These are phyloP conservation scores for Suhomyces kunorum DNA, from an alignment of 1,139 yeast species.

Conservation along the genomic window DNA sequence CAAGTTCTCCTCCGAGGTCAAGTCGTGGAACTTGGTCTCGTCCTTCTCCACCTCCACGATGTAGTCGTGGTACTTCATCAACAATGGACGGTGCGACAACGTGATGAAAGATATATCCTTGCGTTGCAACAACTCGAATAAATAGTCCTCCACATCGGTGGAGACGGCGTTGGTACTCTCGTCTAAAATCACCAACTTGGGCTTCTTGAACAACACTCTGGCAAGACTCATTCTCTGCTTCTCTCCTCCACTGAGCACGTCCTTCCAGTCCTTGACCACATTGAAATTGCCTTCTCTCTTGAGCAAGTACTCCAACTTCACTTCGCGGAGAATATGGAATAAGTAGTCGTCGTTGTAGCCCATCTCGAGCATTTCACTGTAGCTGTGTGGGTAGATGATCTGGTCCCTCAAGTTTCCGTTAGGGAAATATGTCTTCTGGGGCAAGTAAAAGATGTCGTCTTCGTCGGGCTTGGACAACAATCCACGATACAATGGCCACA, in stretches of 20 bases:
- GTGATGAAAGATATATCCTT: conserved; percentile 80
- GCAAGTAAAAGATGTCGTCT: conserved; percentile 70
- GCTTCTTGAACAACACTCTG: conserved; percentile 76
- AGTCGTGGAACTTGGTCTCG: conserved; percentile 41
- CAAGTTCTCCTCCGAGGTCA: conserved; percentile 62
- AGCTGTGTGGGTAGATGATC: conserved; percentile 79
- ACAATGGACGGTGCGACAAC: conserved; percentile 80
- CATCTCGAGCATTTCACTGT: conserved; percentile 72
- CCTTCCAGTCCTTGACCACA: conserved; percentile 79
- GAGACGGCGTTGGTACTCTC: conserved; percentile 94
- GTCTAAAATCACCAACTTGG: conserved; percentile 81
- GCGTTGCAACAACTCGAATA: conserved; percentile 73
- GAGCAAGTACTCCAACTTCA: conserved; percentile 76
- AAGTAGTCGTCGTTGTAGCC: conserved; percentile 74
- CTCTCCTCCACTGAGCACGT: conserved; percentile 92
- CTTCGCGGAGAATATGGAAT: conserved; percentile 68
- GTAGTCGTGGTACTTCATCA: conserved; percentile 81
- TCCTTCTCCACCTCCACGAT: conserved; percentile 66
- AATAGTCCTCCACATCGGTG: conserved; percentile 85
- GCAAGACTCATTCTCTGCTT: conserved; percentile 92
- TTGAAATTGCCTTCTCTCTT: conserved; percentile 63
- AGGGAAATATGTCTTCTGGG: conserved; percentile 79
- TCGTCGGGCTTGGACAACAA: conserved; percentile 78
- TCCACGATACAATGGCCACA: conserved; percentile 91
- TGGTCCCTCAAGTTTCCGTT: conserved; percentile 86